These are phyloP conservation scores for Phytophthora idaei DNA, from an alignment of 352 stramenopile genomes.

Conservation along the genomic window DNA sequence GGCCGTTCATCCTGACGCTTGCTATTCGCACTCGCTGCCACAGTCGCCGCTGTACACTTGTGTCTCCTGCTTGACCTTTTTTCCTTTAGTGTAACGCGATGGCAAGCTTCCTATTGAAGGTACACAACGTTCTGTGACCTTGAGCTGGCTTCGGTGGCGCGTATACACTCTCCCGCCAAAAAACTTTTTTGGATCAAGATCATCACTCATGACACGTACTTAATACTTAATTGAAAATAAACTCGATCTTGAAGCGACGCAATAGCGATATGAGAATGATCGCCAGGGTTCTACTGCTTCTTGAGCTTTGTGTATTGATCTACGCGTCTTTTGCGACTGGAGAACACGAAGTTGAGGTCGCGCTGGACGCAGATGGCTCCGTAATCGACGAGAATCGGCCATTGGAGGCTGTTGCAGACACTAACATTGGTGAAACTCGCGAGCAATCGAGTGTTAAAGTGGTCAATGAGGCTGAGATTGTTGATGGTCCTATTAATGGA, in stretches of 20 bases:
- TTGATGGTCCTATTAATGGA: background rate
- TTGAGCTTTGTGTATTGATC: background rate
- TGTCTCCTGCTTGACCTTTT: background rate
- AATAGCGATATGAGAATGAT: slow-evolving; percentile 1
- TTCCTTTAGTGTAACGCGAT: background rate
- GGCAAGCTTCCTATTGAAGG: slow-evolving; percentile 1
- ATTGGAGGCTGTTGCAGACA: background rate
- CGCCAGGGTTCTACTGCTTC: background rate
- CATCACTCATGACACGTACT: slow-evolving; percentile 20
- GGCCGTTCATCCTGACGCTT: slow-evolving; percentile 25
- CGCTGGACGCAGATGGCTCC: slow-evolving; percentile 14
- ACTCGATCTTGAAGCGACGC: slow-evolving; percentile 28
- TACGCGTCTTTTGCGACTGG: background rate
- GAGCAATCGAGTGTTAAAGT: background rate
- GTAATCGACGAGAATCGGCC: slow-evolving; percentile 10
- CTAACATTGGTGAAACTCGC: background rate
- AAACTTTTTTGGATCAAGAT: slow-evolving; percentile 11
- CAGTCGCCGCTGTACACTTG: background rate
- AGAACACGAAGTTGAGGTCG: slow-evolving; percentile 20
- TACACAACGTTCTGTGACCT: slow-evolving; percentile 6
- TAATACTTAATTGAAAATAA: background rate
- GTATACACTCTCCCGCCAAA: slow-evolving; percentile 30
- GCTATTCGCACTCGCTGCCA: background rate
- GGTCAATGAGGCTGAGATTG: background rate
- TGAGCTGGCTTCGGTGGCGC: background rate